Evolutionary conservation across 768 basidiomycete species (phyloP), one percentile per base, ranked within the genome.

Genomic region (Lactarius evosmus): DNA sequence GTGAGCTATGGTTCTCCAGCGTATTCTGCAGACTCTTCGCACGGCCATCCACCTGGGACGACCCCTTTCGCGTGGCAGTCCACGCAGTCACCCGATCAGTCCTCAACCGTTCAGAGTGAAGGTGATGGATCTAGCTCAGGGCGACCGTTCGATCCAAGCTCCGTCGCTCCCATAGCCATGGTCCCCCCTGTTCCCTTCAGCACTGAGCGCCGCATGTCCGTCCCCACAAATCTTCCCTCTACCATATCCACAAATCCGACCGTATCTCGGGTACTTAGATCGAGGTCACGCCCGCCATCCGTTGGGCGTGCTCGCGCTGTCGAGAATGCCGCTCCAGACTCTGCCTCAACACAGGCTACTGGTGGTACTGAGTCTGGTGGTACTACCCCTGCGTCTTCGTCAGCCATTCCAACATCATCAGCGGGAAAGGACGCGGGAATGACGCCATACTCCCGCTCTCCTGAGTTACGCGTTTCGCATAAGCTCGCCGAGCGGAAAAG

Each of bases 401-500:
- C 66, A 29, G 32, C 59, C 54, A 55, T 69, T 65, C 85, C 83
- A 73, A 85, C 83, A 51, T 66, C 78, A 49, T 54, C 54, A 2
- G 16, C 16, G 7, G 9, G n/a, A 27, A 68, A 60, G 56, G 67
- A 68, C 0, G 1, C 32, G 74, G 72, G 83, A 61, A 69, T 80
- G 38, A 92, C 93, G 14, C 95, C 95, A 5, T 99, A 98, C 75
- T 95, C 95, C 59, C 89, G 96, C 63, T 94, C 91, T 0, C 96
- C 96, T 8, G 97, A 98, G 74, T 80, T 99, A 49, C 84, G 95
- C 58, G 87, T 98, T 34, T 94, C 92, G 2, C 97, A 99, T 77
- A 99, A 99, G 72, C 84, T 99, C 33, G 97, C 97, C 2, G 97
- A 99, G 77, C 81, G 97, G 65, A 98, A 98, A 76, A 78, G 97